Evolutionary conservation across 495 filamentous ascomycete genomes (phyloP).

Genomic region (Penicillium ochrochloron): DNA sequence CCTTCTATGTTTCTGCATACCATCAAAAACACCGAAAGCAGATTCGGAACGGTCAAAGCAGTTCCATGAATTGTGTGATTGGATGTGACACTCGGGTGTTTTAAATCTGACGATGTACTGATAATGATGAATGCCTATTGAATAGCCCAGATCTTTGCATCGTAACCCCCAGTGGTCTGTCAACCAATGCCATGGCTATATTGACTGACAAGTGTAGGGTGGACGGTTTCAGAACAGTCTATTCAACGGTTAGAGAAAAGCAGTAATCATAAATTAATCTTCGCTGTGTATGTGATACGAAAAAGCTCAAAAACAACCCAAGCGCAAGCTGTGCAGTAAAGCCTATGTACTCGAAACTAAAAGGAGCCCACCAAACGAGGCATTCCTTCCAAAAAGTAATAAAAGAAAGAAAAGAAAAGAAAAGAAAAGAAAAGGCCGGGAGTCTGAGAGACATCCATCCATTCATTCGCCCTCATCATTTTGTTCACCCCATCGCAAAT

Average conservation of each 20-base stretch:
- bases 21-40: constrained; percentile 27
- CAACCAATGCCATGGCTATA: no score
- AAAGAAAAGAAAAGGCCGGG: not conserved
- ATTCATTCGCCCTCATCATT: constrained; percentile 6
- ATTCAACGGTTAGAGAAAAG: not conserved
- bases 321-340: constrained; percentile 3
- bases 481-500: constrained; percentile 21
- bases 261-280: constrained; percentile 3
- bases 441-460: not conserved
- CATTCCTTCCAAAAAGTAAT: not conserved
- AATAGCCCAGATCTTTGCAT: no score
- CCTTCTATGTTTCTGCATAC: constrained; percentile 35
- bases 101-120: not conserved
- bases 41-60: constrained; percentile 25
- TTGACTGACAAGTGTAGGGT: no score
- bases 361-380: not conserved
- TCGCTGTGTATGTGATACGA: constrained; percentile 5
- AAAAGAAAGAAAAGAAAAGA: not conserved
- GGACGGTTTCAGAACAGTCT: not conserved
- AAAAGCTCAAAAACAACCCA: constrained; percentile 1
- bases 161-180: no score
- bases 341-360: constrained; percentile 7
- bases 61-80: constrained; percentile 19
- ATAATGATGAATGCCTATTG: not conserved
- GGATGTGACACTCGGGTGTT: not conserved